A percentile compares a stretch with the other conserved stretches of the same genome.
These are phyloP conservation scores for Strobilomyces dryophilus DNA, from an alignment of 768 basidiomycete species.

Conservation along the genomic window DNA sequence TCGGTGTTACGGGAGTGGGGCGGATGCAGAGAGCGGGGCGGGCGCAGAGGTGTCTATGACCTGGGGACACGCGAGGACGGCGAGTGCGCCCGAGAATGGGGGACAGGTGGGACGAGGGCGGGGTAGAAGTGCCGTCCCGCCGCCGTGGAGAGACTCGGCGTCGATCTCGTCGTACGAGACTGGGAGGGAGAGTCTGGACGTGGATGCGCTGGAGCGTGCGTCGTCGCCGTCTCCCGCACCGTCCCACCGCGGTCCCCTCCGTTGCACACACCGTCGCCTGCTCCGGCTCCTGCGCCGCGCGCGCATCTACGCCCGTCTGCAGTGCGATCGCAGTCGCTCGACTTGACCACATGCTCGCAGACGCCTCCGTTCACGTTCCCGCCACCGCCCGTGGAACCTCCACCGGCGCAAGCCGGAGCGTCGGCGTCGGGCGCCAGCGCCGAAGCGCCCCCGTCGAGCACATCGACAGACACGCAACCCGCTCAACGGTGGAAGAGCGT, in stretches of 20 bases:
- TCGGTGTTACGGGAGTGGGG: constrained; percentile 2
- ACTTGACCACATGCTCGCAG: not conserved
- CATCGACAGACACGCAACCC: constrained; percentile 14
- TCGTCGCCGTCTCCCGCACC: not conserved
- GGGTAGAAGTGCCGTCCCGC: not conserved
- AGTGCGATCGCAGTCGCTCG: not conserved
- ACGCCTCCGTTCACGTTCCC: constrained; percentile 13
- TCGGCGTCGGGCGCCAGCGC: not conserved
- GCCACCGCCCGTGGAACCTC: constrained; percentile 12
- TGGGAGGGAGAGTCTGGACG: constrained; percentile 49
- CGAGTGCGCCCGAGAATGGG: not conserved
- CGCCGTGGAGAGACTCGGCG: constrained; percentile 16
- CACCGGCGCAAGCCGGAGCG: not conserved
- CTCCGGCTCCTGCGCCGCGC: too few relatives aligned
- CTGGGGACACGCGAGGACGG: not conserved
- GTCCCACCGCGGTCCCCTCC: not conserved
- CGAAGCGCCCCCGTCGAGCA: not conserved
- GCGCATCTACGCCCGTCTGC: too few relatives aligned
- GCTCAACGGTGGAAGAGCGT: constrained; percentile 61
- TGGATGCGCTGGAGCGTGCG: not conserved
- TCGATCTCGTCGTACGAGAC: constrained; percentile 63
- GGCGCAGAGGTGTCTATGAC: too few relatives aligned
- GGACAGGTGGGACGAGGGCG: not conserved
- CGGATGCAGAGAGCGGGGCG: not conserved
- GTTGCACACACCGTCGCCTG: not conserved